A percentile compares a stretch with the other conserved stretches of the same genome.
Evolutionary conservation across 495 filamentous ascomycete species (phyloP).

Genomic region (Baudoinia panamericana): DNA sequence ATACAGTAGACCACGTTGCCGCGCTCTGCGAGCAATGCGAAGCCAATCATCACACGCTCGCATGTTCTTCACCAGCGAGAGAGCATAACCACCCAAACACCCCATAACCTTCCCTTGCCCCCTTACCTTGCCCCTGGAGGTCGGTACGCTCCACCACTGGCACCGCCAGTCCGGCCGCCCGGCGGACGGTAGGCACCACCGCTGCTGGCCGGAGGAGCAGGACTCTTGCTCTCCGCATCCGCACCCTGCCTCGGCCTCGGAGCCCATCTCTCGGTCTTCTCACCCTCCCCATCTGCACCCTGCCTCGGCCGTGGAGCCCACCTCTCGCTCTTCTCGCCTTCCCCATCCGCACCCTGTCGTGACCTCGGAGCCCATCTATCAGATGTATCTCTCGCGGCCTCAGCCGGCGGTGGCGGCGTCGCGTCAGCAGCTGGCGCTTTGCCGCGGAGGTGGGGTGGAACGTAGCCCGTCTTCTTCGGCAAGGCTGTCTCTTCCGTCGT

Average conservation of each 20-base stretch:
- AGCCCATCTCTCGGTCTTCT: slow-evolving; percentile 16
- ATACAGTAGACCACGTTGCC: no score
- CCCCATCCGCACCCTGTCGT: slow-evolving; percentile 12
- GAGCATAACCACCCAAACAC: no score
- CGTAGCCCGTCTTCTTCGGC: slow-evolving; percentile 21
- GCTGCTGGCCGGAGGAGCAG: slow-evolving; percentile 10
- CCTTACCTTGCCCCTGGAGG: slow-evolving; percentile 5
- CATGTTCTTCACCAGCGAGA: no score
- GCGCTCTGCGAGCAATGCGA: no score
- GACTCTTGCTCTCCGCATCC: slow-evolving; percentile 18
- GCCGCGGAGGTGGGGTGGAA: slow-evolving; percentile 28
- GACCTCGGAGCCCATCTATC: slow-evolving; percentile 13
- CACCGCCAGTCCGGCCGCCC: neutral
- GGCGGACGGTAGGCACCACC: slow-evolving; percentile 2
- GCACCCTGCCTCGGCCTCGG: slow-evolving; percentile 12
- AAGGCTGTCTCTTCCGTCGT: slow-evolving; percentile 15
- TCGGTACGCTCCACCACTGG: slow-evolving; percentile 8
- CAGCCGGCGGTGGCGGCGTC: slow-evolving; percentile 3
- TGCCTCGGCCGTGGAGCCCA: neutral
- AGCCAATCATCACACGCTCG: no score
- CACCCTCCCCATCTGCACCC: slow-evolving; percentile 14
- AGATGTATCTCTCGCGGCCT: slow-evolving; percentile 7
- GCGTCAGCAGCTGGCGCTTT: slow-evolving; percentile 7
- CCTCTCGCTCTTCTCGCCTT: slow-evolving; percentile 5
- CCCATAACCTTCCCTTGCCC: neutral